A percentile compares a stretch with the other conserved stretches of the same genome.
These are phyloP conservation scores for Penicillium hordei DNA, from an alignment of 2,329 filamentous ascomycete species.

Conservation along the genomic window DNA sequence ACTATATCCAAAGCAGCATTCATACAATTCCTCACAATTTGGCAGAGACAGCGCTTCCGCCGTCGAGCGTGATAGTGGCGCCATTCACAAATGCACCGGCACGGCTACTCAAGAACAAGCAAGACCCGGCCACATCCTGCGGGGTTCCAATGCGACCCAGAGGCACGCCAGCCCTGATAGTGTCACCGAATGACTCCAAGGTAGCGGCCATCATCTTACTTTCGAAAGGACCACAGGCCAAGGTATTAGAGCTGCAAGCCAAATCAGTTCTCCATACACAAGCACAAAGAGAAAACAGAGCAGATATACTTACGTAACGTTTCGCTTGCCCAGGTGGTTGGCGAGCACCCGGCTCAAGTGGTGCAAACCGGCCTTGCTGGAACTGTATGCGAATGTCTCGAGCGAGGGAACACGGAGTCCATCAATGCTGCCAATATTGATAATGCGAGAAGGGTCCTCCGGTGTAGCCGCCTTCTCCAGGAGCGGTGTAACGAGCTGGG, in stretches of 20 bases:
- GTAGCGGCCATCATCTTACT: constrained; percentile 58
- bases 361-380: constrained; percentile 55
- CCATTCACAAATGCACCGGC: constrained; percentile 68
- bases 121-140: constrained; percentile 69
- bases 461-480: constrained; percentile 48
- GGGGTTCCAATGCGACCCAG: constrained; percentile 66
- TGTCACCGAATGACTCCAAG: constrained; percentile 51
- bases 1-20: background rate
- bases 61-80: constrained; percentile 63
- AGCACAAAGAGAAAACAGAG: background rate
- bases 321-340: constrained; percentile 52
- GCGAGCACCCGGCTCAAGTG: constrained; percentile 54
- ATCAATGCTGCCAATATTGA: constrained; percentile 57
- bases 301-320: constrained; percentile 51
- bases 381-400: constrained; percentile 55
- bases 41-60: constrained; percentile 48
- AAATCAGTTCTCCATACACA: constrained; percentile 28
- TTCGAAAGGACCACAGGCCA: constrained; percentile 68
- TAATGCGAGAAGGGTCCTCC: constrained; percentile 49
- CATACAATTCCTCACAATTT: constrained; percentile 36
- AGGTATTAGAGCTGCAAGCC: constrained; percentile 56
- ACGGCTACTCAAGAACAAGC: constrained; percentile 66
- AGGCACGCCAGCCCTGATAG: constrained; percentile 58
- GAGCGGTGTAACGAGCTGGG: constrained; percentile 49
- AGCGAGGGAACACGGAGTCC: constrained; percentile 54